A percentile compares a stretch with the other conserved stretches of the same genome.
Evolutionary conservation across 169 alveolate species (phyloP).

Genomic region (Plasmodium adleri): DNA sequence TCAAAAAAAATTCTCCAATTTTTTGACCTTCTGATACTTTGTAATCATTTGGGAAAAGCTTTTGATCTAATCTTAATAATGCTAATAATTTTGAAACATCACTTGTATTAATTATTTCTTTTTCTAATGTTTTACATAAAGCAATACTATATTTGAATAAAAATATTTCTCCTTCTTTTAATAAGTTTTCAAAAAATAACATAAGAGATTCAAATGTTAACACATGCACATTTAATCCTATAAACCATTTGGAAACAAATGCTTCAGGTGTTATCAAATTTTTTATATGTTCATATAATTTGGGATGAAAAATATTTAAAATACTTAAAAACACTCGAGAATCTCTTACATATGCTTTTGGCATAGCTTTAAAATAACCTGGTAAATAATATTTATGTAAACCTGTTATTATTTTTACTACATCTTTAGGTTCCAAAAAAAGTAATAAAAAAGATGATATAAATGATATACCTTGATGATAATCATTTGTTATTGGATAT

Average conservation of each 20-base stretch:
- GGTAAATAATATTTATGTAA: conserved; percentile 79
- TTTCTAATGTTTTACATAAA: conserved; percentile 76
- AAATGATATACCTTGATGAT: conserved; percentile 88
- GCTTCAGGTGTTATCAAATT: conserved; percentile 86
- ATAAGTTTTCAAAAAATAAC: conserved; percentile 77
- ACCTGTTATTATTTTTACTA: conserved; percentile 75
- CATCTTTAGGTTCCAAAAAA: conserved; percentile 80
- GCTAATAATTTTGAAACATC: conserved; percentile 82
- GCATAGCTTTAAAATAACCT: conserved; percentile 87
- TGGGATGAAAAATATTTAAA: conserved; percentile 77
- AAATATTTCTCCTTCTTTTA: conserved; percentile 81
- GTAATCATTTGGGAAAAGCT: conserved; percentile 78
- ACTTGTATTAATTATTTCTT: conserved; percentile 76
- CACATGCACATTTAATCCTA: conserved; percentile 84
- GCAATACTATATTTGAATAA: conserved; percentile 83
- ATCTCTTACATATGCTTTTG: conserved; percentile 85
- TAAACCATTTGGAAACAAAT: conserved; percentile 88
- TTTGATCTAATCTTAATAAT: conserved; percentile 82
- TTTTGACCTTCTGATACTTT: conserved; percentile 67
- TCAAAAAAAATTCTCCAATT: conserved; percentile 79
- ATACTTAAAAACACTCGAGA: conserved; percentile 83
- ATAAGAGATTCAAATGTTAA: conserved; percentile 81
- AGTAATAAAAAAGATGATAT: conserved; percentile 83
- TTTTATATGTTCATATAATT: conserved; percentile 78
- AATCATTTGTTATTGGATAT: conserved; percentile 82